Conservation (phyloP, 768 basidiomycete genomes). For the Auriscalpium orientale region DNA sequence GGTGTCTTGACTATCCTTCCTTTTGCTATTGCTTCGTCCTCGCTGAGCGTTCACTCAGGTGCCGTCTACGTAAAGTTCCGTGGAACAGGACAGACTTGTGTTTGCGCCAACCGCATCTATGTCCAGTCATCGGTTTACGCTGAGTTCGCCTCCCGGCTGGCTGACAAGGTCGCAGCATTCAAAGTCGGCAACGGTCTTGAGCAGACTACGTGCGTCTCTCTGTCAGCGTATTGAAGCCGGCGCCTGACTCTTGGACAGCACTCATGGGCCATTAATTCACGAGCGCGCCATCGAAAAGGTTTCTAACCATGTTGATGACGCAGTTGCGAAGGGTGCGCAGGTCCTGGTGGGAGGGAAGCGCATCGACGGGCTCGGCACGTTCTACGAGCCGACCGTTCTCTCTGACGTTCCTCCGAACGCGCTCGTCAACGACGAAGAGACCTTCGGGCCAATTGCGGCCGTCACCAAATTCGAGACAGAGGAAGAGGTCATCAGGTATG, state of each 20-base stretch:
- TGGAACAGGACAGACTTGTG: constrained; percentile 72
- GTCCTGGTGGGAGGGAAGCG: constrained; percentile 84
- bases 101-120: constrained; percentile 87
- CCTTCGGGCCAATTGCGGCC: constrained; percentile 89
- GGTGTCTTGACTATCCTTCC: constrained; percentile 34
- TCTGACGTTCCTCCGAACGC: constrained; percentile 71
- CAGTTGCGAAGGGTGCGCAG: constrained; percentile 76
- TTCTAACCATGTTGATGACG: constrained; percentile 78
- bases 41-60: constrained; percentile 28
- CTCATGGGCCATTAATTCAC: constrained; percentile 95
- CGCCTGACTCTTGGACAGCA: constrained; percentile 35
- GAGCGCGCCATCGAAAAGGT: constrained; percentile 81
- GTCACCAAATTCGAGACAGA: constrained; percentile 89
- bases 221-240: background rate
- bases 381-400: constrained; percentile 86
- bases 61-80: constrained; percentile 79
- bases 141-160: constrained; percentile 82
- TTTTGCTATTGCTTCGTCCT: background rate
- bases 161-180: constrained; percentile 74
- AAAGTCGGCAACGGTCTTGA: constrained; percentile 88
- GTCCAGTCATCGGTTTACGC: constrained; percentile 90
- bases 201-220: constrained; percentile 50
- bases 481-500: constrained; percentile 81
- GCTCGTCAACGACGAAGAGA: constrained; percentile 74
- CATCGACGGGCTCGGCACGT: constrained; percentile 47